Evolutionary conservation across 2,329 filamentous ascomycete species (phyloP).

Genomic region (Rosellinia necatrix): DNA sequence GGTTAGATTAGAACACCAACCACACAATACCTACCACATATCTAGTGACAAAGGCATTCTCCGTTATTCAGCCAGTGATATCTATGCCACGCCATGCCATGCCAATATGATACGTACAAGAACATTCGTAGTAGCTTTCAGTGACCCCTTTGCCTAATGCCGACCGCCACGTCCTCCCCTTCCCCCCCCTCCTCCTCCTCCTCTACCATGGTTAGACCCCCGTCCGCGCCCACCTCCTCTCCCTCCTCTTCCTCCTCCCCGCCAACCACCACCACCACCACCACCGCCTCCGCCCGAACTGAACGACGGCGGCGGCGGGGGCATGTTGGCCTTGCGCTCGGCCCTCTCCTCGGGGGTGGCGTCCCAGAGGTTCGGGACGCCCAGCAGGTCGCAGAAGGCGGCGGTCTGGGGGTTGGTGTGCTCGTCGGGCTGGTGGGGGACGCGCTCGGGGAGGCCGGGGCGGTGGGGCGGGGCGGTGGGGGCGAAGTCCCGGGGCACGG

Average conservation of each 20-base stretch:
- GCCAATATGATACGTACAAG: background rate
- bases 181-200: slow-evolving; percentile 14
- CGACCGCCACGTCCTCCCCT: slow-evolving; percentile 22
- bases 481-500: slow-evolving; percentile 78
- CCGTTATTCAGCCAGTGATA: background rate
- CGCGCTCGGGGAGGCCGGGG: slow-evolving; percentile 58
- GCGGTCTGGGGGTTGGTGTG: slow-evolving; percentile 86
- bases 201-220: background rate
- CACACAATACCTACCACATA: background rate
- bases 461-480: slow-evolving; percentile 75
- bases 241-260: slow-evolving; percentile 41
- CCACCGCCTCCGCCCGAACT: slow-evolving; percentile 30
- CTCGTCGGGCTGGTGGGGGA: slow-evolving; percentile 71
- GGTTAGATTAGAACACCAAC: too few relatives aligned
- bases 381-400: slow-evolving; percentile 78
- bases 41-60: slow-evolving; percentile 8
- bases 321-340: slow-evolving; percentile 59
- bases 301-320: slow-evolving; percentile 61
- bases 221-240: slow-evolving; percentile 35
- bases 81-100: too few relatives aligned
- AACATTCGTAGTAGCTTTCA: background rate
- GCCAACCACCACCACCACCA: slow-evolving; percentile 28
- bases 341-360: slow-evolving; percentile 72
- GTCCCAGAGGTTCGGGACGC: slow-evolving; percentile 76
- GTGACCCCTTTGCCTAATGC: slow-evolving; percentile 1